A percentile compares a stretch with the other conserved stretches of the same genome.
phyloP scores from a whole-genome alignment of 345 rosid genomes.

The Eucalyptus curtisii region DNA sequence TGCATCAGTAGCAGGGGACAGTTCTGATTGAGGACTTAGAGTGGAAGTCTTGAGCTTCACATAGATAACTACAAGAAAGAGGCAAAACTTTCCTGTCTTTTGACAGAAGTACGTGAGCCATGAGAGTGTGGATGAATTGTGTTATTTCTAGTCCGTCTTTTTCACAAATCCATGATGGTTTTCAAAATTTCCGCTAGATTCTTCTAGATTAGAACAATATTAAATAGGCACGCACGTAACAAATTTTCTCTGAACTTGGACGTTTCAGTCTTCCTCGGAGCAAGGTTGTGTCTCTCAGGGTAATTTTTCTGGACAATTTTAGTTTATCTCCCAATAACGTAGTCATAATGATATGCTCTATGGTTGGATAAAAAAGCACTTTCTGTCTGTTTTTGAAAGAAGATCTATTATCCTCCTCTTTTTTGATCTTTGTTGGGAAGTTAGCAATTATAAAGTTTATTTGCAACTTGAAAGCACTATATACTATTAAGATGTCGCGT shows the following conservation, averaged over 20 bases:
- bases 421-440: neutral
- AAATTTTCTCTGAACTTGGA: neutral
- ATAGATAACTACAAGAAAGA: neutral
- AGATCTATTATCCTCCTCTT: neutral
- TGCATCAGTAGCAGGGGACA: neutral
- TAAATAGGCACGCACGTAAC: neutral
- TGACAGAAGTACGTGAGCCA: neutral
- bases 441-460: neutral
- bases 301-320: neutral
- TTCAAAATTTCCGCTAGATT: neutral
- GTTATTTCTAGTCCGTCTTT: neutral
- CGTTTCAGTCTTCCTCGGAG: neutral
- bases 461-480: neutral
- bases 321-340: neutral
- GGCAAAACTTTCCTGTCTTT: neutral
- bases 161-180: neutral
- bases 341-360: neutral
- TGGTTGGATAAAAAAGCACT: neutral
- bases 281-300: neutral
- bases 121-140: neutral
- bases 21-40: neutral
- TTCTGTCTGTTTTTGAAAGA: neutral
- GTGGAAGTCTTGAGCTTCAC: neutral
- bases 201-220: neutral
- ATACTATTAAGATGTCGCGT: neutral